These are phyloP conservation scores for Mentha longifolia DNA, from an alignment of 257 asterid species.

Conservation along the genomic window DNA sequence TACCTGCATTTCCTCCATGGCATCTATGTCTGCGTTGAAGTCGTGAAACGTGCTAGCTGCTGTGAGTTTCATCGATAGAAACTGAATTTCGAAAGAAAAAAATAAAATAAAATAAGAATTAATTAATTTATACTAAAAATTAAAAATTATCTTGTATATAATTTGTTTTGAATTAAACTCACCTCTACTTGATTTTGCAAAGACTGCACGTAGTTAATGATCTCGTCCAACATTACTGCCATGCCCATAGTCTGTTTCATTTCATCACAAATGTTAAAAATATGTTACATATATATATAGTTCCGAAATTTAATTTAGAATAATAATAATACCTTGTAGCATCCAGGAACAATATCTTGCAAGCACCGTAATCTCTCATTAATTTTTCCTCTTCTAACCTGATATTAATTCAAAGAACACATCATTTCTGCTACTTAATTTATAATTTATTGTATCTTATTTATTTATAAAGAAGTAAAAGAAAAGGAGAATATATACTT, in stretches of 20 bases:
- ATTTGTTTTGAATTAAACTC: background rate
- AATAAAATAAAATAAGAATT: background rate
- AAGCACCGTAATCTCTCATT: slow-evolving; percentile 80
- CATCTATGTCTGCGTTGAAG: slow-evolving; percentile 63
- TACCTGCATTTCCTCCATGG: slow-evolving; percentile 47
- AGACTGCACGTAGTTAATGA: slow-evolving; percentile 83
- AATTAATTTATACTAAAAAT: background rate
- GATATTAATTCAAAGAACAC: slow-evolving; percentile 1
- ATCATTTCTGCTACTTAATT: background rate
- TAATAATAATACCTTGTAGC: slow-evolving; percentile 54
- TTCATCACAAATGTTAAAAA: background rate
- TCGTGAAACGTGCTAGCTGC: slow-evolving; percentile 72
- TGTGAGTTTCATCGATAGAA: slow-evolving; percentile 85
- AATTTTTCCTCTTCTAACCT: slow-evolving; percentile 91
- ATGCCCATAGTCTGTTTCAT: slow-evolving; percentile 89
- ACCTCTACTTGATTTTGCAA: slow-evolving; percentile 97
- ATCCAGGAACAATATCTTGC: slow-evolving; percentile 95
- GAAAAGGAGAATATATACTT: slow-evolving; percentile 10
- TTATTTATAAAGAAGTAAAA: no score
- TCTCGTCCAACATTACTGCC: slow-evolving; percentile 96
- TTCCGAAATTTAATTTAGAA: no score
- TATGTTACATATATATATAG: no score
- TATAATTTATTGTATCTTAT: background rate
- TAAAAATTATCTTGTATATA: background rate
- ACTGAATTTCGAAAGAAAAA: slow-evolving; percentile 45